Evolutionary conservation across 139 green algal genomes (phyloP), one percentile per base, ranked within the genome.

Genomic region (Dunaliella primolecta): DNA sequence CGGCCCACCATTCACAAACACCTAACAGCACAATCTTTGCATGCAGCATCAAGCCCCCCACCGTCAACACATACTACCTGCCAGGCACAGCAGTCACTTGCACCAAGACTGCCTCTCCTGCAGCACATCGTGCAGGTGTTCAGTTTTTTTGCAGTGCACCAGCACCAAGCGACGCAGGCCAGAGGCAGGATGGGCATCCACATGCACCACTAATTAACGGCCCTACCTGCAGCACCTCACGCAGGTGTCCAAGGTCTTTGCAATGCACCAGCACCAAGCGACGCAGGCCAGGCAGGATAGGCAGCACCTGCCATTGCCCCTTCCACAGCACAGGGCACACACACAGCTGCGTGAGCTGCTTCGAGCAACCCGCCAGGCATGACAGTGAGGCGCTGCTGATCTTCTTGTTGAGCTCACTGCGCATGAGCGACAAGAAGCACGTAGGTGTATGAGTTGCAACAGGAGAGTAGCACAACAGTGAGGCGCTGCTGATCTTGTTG

Each of bases 271-370:
- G 81, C 64, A 36, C 20, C 64, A 84, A 64, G 23, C 64, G 57
- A 2, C 2, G 2, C 32, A 84, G 81, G 3, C 81, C 81, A 57
- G 31, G 32, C 64, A 84, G 81, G 24, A 64, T 84, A 24, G 81
- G 81, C 81, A 84, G 81, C 57, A 84, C 81, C 64, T 84, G 81
- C 81, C 81, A 84, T 34, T 84, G 81, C 21, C 81, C 81, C 64
- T 85, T 85, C 82, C 82, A 85, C 71, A 85, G 71, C 72, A 85
- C 82, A 3, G 82, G 82, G 33, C 82, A 85, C 82, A 85, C 72
- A 27, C 55, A 75, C 25, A 85, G 82, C 72, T 70, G 21, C n/a
- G n/a, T 32, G 3, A 85, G 82, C 72, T 79, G 38, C 1, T 30
- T 15, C 7, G n/a, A 31, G 82, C 82, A 85, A 36, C 82, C 82